Evolutionary conservation across 2,329 filamentous ascomycete species (phyloP).

Genomic region (Monilinia laxa): DNA sequence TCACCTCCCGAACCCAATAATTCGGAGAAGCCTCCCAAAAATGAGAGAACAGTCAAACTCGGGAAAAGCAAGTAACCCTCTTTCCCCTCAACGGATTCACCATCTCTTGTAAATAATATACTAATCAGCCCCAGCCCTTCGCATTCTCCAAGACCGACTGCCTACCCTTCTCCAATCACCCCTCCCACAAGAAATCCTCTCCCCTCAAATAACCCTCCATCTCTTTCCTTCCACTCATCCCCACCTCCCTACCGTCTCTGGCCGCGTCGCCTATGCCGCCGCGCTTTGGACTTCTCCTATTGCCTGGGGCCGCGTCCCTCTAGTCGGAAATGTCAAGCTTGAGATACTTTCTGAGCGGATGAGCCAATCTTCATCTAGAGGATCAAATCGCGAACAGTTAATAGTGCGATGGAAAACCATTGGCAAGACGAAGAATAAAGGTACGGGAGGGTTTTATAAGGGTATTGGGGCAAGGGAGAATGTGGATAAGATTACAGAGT

Average conservation of each 20-base stretch:
- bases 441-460: slow-evolving; percentile 47
- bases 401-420: slow-evolving; percentile 86
- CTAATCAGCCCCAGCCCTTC: slow-evolving; percentile 51
- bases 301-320: slow-evolving; percentile 89
- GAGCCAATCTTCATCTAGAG: slow-evolving; percentile 39
- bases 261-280: slow-evolving; percentile 85
- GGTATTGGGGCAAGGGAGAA: slow-evolving; percentile 46
- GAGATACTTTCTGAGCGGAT: slow-evolving; percentile 90
- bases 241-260: slow-evolving; percentile 87
- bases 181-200: slow-evolving; percentile 72
- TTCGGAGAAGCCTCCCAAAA: slow-evolving; percentile 40
- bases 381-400: slow-evolving; percentile 66
- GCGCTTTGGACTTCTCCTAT: slow-evolving; percentile 95
- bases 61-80: slow-evolving; percentile 37
- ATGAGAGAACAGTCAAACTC: slow-evolving; percentile 59
- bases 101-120: slow-evolving; percentile 2
- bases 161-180: slow-evolving; percentile 66
- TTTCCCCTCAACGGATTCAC: not conserved
- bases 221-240: slow-evolving; percentile 77
- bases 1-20: slow-evolving; percentile 15
- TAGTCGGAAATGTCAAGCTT: slow-evolving; percentile 85
- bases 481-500: slow-evolving; percentile 54
- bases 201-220: slow-evolving; percentile 69
- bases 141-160: slow-evolving; percentile 64
- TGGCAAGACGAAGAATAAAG: slow-evolving; percentile 48